Base-by-base conservation (phyloP, 1,139 yeast genomes). In the Wickerhamiella pararugosa region DNA sequence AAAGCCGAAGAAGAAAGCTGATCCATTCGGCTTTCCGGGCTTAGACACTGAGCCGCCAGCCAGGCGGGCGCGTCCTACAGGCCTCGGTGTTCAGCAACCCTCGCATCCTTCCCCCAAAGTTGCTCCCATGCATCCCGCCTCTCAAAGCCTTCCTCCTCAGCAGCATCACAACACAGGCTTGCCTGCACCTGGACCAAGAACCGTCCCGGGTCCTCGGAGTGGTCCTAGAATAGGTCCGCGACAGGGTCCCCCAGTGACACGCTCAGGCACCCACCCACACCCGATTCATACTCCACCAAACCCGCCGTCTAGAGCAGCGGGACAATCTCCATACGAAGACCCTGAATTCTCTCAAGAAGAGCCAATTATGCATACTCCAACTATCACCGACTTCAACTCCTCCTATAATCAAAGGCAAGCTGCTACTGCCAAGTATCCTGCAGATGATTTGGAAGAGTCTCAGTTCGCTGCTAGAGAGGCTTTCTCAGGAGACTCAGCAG, bases 21-120 rank as follows among this genome's bases (percentile, higher is more conserved):
- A 50, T 29, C 53, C 53, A 8, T 50, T 47, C 36, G 53, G 53
- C 10, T 49, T 50, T 42, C 51, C 52, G 0, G 52, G 44, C 1
- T 26, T 43, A 39, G 21, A 30, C 6, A 25, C 28, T 8, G 8
- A 8, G 8, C 31, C n/a, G 2, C 31, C 31, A 3, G 31, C 31
- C 4, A 8, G 31, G 8, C n/a, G n/a, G 31, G 3, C n/a, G 31
- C 31, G n/a, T 8, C n/a, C 31, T 29, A 8, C 31, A 29, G 31
- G 21, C 21, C 31, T 29, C 31, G n/a, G 31, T 29, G n/a, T 8
- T n/a, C n/a, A n/a, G n/a, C 31, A 29, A 29, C 31, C n/a, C 31
- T n/a, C 8, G 31, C n/a, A 8, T 29, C 31, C n/a, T 29, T n/a
- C 8, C 31, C n/a, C 31, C 31, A 29, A 29, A 29, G 31, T 29